Conservation (phyloP, 2,329 filamentous ascomycete genomes). For the Fusarium sp. region DNA sequence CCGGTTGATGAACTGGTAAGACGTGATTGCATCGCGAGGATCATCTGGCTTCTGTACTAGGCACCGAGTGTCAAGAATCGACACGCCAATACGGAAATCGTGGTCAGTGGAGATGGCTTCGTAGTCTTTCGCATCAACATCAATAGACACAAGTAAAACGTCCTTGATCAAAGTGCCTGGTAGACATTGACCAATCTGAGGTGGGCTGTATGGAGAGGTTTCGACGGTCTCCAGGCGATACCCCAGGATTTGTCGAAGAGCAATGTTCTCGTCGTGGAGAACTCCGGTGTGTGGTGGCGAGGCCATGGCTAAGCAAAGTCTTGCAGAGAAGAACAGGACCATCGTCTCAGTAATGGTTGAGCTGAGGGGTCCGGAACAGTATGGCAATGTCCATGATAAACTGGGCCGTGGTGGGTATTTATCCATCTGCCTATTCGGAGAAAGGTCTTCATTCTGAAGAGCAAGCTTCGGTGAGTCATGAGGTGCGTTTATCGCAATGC, state of each 20-base stretch:
- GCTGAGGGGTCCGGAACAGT: too few relatives aligned
- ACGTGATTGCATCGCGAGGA: slow-evolving; percentile 21
- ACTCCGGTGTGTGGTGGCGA: slow-evolving; percentile 31
- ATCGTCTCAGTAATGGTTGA: too few relatives aligned
- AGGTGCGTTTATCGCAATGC: too few relatives aligned
- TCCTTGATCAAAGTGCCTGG: slow-evolving; percentile 27
- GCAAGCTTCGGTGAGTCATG: too few relatives aligned
- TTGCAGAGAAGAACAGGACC: not conserved
- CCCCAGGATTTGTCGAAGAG: slow-evolving; percentile 37
- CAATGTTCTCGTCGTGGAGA: slow-evolving; percentile 39
- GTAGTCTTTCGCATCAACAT: slow-evolving; percentile 30
- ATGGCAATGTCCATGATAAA: too few relatives aligned
- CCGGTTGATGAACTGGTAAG: slow-evolving; percentile 35
- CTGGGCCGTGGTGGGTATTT: too few relatives aligned
- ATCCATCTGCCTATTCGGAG: too few relatives aligned
- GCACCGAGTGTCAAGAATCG: slow-evolving; percentile 32
- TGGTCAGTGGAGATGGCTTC: slow-evolving; percentile 23
- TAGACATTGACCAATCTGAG: slow-evolving; percentile 11
- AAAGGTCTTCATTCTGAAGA: too few relatives aligned
- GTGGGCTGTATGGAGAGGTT: not conserved
- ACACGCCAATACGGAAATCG: slow-evolving; percentile 38
- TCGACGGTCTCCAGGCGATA: slow-evolving; percentile 20
- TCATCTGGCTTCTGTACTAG: slow-evolving; percentile 5
- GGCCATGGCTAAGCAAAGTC: not conserved
- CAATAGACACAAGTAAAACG: slow-evolving; percentile 29